Percentiles rank a stretch among this genome's conserved stretches.
phyloP scores from a whole-genome alignment of 2,329 filamentous ascomycete genomes.

The Hymenoscyphus infarciens region DNA sequence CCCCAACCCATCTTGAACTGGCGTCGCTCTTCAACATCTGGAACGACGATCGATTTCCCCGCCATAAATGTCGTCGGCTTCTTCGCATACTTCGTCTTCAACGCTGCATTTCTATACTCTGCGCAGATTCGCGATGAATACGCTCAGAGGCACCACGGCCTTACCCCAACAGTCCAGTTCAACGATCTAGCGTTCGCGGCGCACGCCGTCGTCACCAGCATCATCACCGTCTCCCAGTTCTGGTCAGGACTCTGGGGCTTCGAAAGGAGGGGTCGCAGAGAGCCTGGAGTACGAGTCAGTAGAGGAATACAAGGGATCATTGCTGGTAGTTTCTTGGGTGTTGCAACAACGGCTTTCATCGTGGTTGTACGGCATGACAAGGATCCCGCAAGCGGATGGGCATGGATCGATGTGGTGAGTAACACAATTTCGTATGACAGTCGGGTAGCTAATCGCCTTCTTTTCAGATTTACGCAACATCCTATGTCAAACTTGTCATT shows the following conservation, averaged over 20 bases:
- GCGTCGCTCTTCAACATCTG: constrained; percentile 70
- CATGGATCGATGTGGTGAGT: constrained; percentile 55
- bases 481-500: constrained; percentile 84
- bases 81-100: constrained; percentile 52
- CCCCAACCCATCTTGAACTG: constrained; percentile 83
- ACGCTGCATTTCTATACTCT: constrained; percentile 63
- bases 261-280: constrained; percentile 47
- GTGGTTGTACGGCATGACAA: constrained; percentile 38
- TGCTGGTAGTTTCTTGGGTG: constrained; percentile 60
- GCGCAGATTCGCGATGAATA: constrained; percentile 76
- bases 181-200: constrained; percentile 88
- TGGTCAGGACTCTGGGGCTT: constrained; percentile 73
- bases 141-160: constrained; percentile 69
- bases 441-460: neutral
- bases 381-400: constrained; percentile 49
- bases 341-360: constrained; percentile 47
- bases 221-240: constrained; percentile 75
- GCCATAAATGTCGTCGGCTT: constrained; percentile 71
- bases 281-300: constrained; percentile 53
- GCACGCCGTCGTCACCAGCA: constrained; percentile 72
- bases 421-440: neutral
- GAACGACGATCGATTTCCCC: constrained; percentile 85
- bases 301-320: constrained; percentile 65
- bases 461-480: constrained; percentile 56
- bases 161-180: constrained; percentile 77